Percentiles rank a stretch among this genome's conserved stretches.
phyloP scores from a whole-genome alignment of 1,284 basidiomycete genomes.

The Puccinia coronata region DNA sequence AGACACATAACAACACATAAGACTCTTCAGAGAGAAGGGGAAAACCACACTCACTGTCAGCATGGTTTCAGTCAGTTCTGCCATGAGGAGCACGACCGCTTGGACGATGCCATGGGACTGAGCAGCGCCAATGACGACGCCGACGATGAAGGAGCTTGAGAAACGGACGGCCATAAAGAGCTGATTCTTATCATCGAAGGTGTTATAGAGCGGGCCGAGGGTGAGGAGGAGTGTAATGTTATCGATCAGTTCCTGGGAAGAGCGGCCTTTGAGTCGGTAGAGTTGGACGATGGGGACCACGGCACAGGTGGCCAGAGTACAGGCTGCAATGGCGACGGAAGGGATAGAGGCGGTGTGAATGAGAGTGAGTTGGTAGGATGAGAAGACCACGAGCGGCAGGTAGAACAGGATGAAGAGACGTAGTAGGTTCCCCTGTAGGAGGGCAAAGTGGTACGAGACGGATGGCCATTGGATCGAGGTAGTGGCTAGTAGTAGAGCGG shows the following conservation, averaged over 20 bases:
- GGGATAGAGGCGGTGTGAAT: not conserved
- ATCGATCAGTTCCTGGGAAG: conserved; percentile 31
- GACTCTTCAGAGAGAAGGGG: not conserved
- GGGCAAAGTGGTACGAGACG: conserved; percentile 14
- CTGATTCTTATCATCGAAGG: conserved; percentile 31
- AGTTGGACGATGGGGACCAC: conserved; percentile 27
- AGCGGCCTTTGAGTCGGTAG: conserved; percentile 13
- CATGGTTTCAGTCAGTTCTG: conserved; percentile 42
- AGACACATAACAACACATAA: too few species aligned
- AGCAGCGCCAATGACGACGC: conserved; percentile 18
- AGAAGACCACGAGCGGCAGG: conserved; percentile 30
- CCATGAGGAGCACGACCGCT: conserved; percentile 28
- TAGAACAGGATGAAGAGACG: conserved; percentile 40
- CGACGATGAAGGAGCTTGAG: conserved; percentile 30
- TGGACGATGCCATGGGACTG: conserved; percentile 26
- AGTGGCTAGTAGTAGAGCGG: not conserved
- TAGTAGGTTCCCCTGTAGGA: conserved; percentile 39
- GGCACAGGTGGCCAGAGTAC: not conserved
- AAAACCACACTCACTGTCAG: conserved; percentile 24
- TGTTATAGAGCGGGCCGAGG: conserved; percentile 47
- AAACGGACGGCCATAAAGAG: conserved; percentile 39
- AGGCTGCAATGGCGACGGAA: conserved; percentile 10
- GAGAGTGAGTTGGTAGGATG: conserved; percentile 29
- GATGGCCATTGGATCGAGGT: not conserved
- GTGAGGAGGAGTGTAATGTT: conserved; percentile 1